Percentiles rank a stretch among this genome's conserved stretches.
Evolutionary conservation across 2,329 filamentous ascomycete species (phyloP).

Genomic region (Aspergillus jensenii): DNA sequence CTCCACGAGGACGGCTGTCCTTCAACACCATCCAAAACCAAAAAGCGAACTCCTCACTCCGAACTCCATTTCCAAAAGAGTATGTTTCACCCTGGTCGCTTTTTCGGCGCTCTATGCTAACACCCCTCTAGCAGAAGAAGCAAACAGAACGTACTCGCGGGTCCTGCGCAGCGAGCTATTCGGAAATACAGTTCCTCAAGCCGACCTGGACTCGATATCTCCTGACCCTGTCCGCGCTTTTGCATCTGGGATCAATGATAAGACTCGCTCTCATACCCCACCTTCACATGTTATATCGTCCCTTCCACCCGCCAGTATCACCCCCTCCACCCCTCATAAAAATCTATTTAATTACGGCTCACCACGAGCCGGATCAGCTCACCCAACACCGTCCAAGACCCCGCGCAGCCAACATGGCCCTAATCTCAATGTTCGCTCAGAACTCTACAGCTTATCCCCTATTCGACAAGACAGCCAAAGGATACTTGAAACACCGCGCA

Average conservation of each 20-base stretch:
- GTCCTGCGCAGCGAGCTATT: conserved; percentile 90
- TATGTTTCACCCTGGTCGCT: conserved; percentile 45
- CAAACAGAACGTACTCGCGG: conserved; percentile 87
- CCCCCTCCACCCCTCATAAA: conserved; percentile 94
- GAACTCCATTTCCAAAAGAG: conserved; percentile 94
- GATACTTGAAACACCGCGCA: conserved; percentile 85
- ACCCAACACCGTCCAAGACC: conserved; percentile 84
- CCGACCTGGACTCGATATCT: conserved; percentile 63
- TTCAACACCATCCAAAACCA: conserved; percentile 80
- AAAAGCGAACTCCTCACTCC: conserved; percentile 80
- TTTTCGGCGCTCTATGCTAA: conserved; percentile 11
- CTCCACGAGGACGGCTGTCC: conserved; percentile 92
- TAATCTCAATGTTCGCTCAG: conserved; percentile 84
- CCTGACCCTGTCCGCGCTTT: conserved; percentile 52
- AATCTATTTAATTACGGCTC: conserved; percentile 94
- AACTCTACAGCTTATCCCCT: conserved; percentile 93
- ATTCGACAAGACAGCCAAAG: conserved; percentile 91
- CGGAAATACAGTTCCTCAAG: conserved; percentile 82
- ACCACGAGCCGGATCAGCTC: conserved; percentile 70
- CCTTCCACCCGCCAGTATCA: conserved; percentile 70
- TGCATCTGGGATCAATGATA: conserved; percentile 58
- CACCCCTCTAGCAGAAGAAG: conserved; percentile 70
- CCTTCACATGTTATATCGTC: conserved; percentile 65
- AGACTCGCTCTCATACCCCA: conserved; percentile 76
- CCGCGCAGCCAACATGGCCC: conserved; percentile 84